Evolutionary conservation across 2,329 filamentous ascomycete genomes (phyloP), one percentile per base, ranked within the genome.

Genomic region (Venturia nashicola): DNA sequence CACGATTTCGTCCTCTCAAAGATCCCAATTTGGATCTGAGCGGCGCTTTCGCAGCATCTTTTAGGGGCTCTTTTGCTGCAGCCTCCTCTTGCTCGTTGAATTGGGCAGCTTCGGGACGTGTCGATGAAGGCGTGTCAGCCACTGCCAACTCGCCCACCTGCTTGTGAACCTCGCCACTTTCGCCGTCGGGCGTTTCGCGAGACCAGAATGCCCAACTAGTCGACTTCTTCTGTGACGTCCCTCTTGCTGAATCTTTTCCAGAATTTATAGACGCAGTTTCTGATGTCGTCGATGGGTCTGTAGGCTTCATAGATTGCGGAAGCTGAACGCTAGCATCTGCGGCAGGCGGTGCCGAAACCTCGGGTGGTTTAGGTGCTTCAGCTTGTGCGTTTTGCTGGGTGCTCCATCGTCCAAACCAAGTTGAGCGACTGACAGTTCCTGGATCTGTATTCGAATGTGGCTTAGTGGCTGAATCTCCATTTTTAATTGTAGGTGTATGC

Each of bases 201-300:
- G 86, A 90, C 89, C 89, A 93, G 68, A 93, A 92, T 0, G 87
- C 89, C 89, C 89, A 93, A 0, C 86, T 89, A 0, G 88, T 88
- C 72, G 67, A 76, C 69, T 68, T 80, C 70, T 74, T 70, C 67
- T 82, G 76, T 6, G 76, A 74, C 1, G 73, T 66, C 40, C 74
- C 70, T 40, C 76, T 73, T 2, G 68, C 57, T 44, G 65, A 46
- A 27, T 64, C 59, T 5, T 61, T 34, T 27, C 64, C 61, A 59
- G 48, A 27, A 23, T 62, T 65, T 59, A 40, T 46, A 20, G 36
- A 57, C 16, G 51, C 34, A 6, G 8, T 55, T 27, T 69, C 64
- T 18, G 68, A 59, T 20, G 43, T 44, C 32, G 34, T 63, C 27
- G 67, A 67, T 23, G 65, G 48, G 27, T 69, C 65, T 0, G 66